Percentiles rank a stretch among this genome's conserved stretches.
These are phyloP conservation scores for Malassezia obtusa DNA, from an alignment of 1,284 basidiomycete species.

Conservation along the genomic window DNA sequence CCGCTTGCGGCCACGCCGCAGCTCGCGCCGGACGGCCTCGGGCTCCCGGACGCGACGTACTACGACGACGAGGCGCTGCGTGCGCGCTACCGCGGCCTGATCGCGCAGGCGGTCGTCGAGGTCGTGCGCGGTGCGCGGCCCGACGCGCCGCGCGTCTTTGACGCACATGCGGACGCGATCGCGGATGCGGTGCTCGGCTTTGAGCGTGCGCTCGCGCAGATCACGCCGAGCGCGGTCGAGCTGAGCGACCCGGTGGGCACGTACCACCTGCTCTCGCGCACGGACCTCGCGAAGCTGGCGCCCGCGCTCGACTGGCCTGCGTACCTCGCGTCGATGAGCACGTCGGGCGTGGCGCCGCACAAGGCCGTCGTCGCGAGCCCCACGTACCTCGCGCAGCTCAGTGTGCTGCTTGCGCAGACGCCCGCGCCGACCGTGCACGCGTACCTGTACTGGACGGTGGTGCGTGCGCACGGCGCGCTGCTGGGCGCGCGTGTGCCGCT, in stretches of 20 bases:
- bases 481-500: conserved; percentile 48
- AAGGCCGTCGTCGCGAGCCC: conserved; percentile 72
- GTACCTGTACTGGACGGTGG: conserved; percentile 58
- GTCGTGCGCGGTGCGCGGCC: conserved; percentile 49
- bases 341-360: conserved; percentile 52
- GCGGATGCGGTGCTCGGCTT: conserved; percentile 63
- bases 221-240: conserved; percentile 57
- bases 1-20: conserved; percentile 76
- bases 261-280: conserved; percentile 74
- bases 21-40: conserved; percentile 72
- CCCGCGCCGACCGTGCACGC: conserved; percentile 67
- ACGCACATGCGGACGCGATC: conserved; percentile 57
- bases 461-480: conserved; percentile 31
- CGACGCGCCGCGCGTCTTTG: conserved; percentile 40
- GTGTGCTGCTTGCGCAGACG: conserved; percentile 62
- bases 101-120: conserved; percentile 60
- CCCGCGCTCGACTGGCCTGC: conserved; percentile 69
- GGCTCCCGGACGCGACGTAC: conserved; percentile 88
- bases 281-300: conserved; percentile 54
- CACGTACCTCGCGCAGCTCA: conserved; percentile 63
- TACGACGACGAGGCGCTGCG: conserved; percentile 68
- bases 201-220: conserved; percentile 69
- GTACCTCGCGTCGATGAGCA: conserved; percentile 72
- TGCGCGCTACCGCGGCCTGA: conserved; percentile 62
- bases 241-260: conserved; percentile 65